These are phyloP conservation scores for Mucor indicus DNA, from an alignment of 371 early-diverging fungal genomes.

Conservation along the genomic window DNA sequence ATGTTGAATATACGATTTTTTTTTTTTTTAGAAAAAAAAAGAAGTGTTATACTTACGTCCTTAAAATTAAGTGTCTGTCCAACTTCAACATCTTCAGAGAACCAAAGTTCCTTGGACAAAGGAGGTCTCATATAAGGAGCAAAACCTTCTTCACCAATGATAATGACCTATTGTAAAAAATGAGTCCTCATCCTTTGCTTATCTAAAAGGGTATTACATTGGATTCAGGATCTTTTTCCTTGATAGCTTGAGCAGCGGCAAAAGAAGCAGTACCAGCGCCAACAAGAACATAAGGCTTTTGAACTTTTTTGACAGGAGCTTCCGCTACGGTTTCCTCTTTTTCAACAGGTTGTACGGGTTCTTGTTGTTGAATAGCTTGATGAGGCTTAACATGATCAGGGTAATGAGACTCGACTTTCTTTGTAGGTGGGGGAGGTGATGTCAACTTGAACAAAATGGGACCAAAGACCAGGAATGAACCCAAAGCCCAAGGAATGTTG, in stretches of 20 bases:
- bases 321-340: conserved; percentile 1
- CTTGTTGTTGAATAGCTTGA: neutral
- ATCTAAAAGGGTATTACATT: conserved; percentile 34
- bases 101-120: conserved; percentile 78
- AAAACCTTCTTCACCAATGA: conserved; percentile 62
- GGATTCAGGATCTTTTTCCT: conserved; percentile 64
- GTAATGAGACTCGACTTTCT: conserved; percentile 9
- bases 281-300: conserved; percentile 53
- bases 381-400: conserved; percentile 8
- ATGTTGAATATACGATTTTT: neutral
- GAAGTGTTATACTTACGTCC: conserved; percentile 40
- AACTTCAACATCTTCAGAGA: conserved; percentile 51
- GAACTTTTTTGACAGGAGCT: conserved; percentile 22
- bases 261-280: conserved; percentile 72
- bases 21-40: no score
- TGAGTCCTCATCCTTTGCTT: neutral
- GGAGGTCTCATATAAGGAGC: conserved; percentile 71
- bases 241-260: conserved; percentile 68
- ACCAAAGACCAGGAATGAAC: conserved; percentile 57
- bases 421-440: conserved; percentile 53
- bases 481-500: conserved; percentile 56
- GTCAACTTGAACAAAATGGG: conserved; percentile 60
- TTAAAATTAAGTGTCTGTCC: conserved; percentile 57
- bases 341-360: conserved; percentile 10
- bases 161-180: conserved; percentile 44